phyloP scores from a whole-genome alignment of 2,329 filamentous ascomycete genomes.

The Pseudogymnoascus pannorum region DNA sequence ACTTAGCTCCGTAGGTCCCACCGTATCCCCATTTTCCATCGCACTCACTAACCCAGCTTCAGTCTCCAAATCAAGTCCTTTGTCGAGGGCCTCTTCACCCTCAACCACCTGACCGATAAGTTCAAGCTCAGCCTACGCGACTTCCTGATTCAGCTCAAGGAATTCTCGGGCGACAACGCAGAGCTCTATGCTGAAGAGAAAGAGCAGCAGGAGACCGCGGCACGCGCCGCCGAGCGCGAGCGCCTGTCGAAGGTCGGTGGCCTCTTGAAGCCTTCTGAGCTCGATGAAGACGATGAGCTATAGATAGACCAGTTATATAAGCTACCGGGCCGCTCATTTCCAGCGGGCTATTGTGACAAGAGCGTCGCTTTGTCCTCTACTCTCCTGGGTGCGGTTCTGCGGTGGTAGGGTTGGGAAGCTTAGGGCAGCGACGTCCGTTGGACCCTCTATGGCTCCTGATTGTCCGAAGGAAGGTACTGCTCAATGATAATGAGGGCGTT shows the following conservation, averaged over 20 bases:
- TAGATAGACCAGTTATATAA: slow-evolving; percentile 55
- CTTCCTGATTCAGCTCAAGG: slow-evolving; percentile 94
- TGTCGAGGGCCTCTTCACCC: slow-evolving; percentile 79
- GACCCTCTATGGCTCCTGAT: background rate
- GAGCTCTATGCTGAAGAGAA: slow-evolving; percentile 92
- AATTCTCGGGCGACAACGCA: slow-evolving; percentile 91
- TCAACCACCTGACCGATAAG: slow-evolving; percentile 82
- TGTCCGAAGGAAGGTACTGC: background rate
- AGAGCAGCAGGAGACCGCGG: slow-evolving; percentile 81
- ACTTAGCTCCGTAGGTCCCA: slow-evolving; percentile 71
- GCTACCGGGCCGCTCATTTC: background rate
- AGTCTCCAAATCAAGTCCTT: slow-evolving; percentile 84
- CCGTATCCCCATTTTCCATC: slow-evolving; percentile 10
- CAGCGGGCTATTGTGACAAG: background rate
- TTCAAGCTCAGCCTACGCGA: slow-evolving; percentile 96
- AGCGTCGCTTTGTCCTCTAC: background rate
- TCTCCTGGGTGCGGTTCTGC: background rate
- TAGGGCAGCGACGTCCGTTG: background rate
- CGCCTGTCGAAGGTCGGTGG: slow-evolving; percentile 92
- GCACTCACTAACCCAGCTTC: slow-evolving; percentile 30
- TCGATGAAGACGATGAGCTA: slow-evolving; percentile 78
- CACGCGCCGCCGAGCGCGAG: slow-evolving; percentile 82
- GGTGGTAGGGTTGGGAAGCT: background rate
- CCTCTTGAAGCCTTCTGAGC: slow-evolving; percentile 91
- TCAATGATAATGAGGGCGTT: slow-evolving; percentile 9